Evolutionary conservation across 768 basidiomycete species (phyloP), one percentile per base, ranked within the genome.

Genomic region (Termitomyces sp.): DNA sequence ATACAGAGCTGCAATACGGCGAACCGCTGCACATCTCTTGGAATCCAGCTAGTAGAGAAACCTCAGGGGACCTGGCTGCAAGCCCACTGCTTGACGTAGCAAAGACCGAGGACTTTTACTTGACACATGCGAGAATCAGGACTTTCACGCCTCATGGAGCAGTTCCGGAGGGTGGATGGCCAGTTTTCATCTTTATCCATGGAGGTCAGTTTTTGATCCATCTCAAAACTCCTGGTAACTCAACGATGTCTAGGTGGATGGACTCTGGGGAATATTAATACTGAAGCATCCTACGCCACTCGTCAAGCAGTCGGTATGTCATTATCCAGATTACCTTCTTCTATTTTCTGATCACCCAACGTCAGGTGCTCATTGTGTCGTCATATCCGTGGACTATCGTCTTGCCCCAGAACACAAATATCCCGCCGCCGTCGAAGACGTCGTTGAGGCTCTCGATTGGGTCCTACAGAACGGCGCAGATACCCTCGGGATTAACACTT

Each of bases 321-420:
- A 13, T 3, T 41, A 22, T 11, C 6, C 22, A 12, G 22, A 11
- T 23, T 6, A 22, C 39, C 3, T 11, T 40, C 5, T 38, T 38
- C 7, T 7, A 11, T 40, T 40, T 20, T 4, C 10, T 22, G 10
- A 18, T 18, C 35, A 16, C 6, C 7, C 29, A 29, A n/a, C 9
- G 29, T 3, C 22, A 87, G 85, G 76, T 53, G 81, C 86, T 1
- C 72, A 76, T 44, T 85, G 82, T 56, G 79, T 89, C 3, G 81
- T 85, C 2, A 68, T 87, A 3, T 80, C 81, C 4, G 85, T 90
- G 16, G 82, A 88, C 62, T 89, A 90, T 62, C 81, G 87, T 3
- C 76, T 89, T 11, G 86, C 82, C 0, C 89, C 89, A 0, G 89
- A 91, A 60, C 54, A 84, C 52, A 79, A 79, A 7, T 89, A 87